Evolutionary conservation across 2,329 filamentous ascomycete species (phyloP), one percentile per base, ranked within the genome.

Genomic region (Fusarium sp.): DNA sequence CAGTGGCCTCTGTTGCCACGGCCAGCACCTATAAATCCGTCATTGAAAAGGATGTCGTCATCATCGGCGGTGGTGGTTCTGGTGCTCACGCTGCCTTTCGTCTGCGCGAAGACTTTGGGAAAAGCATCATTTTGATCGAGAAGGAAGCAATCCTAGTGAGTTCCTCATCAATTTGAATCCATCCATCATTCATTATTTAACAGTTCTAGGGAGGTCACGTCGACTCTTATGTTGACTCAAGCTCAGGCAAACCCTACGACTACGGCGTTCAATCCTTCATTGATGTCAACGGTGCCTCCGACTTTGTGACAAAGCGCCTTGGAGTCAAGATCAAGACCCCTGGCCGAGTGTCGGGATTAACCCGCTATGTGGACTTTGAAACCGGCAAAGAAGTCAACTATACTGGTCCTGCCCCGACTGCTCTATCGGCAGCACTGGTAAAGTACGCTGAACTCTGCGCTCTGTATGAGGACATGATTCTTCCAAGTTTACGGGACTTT

Each of bases 171-270:
- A 31, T 12, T 4, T 5, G 20, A 17, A 24, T 24, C 3, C n/a
- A 36, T 17, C 6, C 51, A 56, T 17, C 31, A 36, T 40, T 17
- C 31, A 36, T 29, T 4, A 22, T 17, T 51, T 64, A 35, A 70
- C 56, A 40, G 5, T 24, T 5, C 31, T 73, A 87, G 69, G 87
- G 87, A 20, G 87, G 87, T 3, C 86, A 88, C 70, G 84, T 85
- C 7, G 79, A 86, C 24, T 88, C 85, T 11, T 88, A 86, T 72
- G 79, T 75, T 5, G 84, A 84, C 38, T 83, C 83, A n/a, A 76
- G 81, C n/a, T 83, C 79, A 3, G 80, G 79, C 17, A 71, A 57
- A 0, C 62, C 75, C 1, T 80, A 79, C 62, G 81, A 84, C 71
- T 83, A 79, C 65, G 83, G 83, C 53, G 82, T 84, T 20, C 75